phyloP scores from a whole-genome alignment of 2,329 filamentous ascomycete species.

The Sclerotiophoma versabilis region DNA sequence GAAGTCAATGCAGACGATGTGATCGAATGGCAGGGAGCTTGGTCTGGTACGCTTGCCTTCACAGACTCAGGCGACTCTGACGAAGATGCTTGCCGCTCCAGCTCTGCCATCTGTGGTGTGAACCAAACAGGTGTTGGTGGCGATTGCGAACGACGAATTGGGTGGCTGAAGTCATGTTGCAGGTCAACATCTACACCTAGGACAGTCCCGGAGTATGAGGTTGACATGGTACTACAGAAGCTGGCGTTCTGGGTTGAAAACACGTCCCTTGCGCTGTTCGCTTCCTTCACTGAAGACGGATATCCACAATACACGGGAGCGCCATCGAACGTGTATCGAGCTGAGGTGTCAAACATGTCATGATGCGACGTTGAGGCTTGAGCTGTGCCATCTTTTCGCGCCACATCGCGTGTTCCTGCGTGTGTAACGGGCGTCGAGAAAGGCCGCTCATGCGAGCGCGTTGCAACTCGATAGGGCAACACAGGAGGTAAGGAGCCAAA shows the following conservation, averaged over 20 bases:
- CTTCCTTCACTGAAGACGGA: constrained; percentile 27
- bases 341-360: constrained; percentile 29
- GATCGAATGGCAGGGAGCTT: constrained; percentile 26
- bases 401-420: constrained; percentile 32
- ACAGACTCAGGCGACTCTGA: constrained; percentile 19
- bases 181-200: constrained; percentile 47
- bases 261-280: constrained; percentile 20
- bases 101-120: constrained; percentile 31
- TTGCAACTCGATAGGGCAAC: constrained; percentile 21
- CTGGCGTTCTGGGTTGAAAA: constrained; percentile 38
- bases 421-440: constrained; percentile 25
- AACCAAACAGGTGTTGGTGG: constrained; percentile 36
- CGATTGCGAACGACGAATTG: constrained; percentile 29
- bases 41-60: not conserved
- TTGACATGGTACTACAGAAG: constrained; percentile 45
- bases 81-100: constrained; percentile 22
- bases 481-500: constrained; percentile 15
- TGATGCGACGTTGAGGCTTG: constrained; percentile 20
- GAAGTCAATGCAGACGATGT: constrained; percentile 47
- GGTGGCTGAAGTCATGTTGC: constrained; percentile 26
- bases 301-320: constrained; percentile 29
- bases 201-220: constrained; percentile 45
- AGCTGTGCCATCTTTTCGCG: constrained; percentile 20
- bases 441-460: constrained; percentile 20
- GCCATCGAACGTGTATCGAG: constrained; percentile 34